These are phyloP conservation scores for Cladosporium sp. DNA, from an alignment of 2,329 filamentous ascomycete species.

Conservation along the genomic window DNA sequence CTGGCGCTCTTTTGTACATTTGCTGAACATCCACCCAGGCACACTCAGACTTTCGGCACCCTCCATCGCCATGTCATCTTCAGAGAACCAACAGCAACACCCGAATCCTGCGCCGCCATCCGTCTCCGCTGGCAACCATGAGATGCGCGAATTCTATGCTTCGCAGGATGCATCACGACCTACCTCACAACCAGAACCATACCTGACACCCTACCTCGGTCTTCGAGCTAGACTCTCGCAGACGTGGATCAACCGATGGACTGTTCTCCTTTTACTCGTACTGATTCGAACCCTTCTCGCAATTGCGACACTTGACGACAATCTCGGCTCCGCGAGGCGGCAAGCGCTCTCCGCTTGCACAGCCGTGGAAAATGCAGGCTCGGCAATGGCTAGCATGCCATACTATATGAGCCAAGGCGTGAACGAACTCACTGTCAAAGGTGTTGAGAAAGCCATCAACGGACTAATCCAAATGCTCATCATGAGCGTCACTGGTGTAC, in stretches of 20 bases:
- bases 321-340: conserved; percentile 69
- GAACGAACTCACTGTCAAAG: conserved; percentile 76
- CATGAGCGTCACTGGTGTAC: conserved; percentile 75
- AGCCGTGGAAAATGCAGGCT: conserved; percentile 87
- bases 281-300: conserved; percentile 77
- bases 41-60: conserved; percentile 25
- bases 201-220: conserved; percentile 86
- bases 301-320: conserved; percentile 65
- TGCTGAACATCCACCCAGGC: conserved; percentile 18
- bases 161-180: conserved; percentile 53
- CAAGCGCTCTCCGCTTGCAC: conserved; percentile 87
- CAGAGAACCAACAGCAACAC: conserved; percentile 51
- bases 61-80: conserved; percentile 41
- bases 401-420: conserved; percentile 87
- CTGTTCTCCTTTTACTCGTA: conserved; percentile 79
- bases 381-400: conserved; percentile 96
- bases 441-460: conserved; percentile 74
- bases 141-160: conserved; percentile 58
- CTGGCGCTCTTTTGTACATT: not conserved
- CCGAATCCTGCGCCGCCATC: conserved; percentile 54
- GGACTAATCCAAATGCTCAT: conserved; percentile 75
- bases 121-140: conserved; percentile 58
- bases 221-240: conserved; percentile 86
- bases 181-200: conserved; percentile 59
- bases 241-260: conserved; percentile 98